Conservation (phyloP, 441 rosid genomes). For the Mallotus japonicus region DNA sequence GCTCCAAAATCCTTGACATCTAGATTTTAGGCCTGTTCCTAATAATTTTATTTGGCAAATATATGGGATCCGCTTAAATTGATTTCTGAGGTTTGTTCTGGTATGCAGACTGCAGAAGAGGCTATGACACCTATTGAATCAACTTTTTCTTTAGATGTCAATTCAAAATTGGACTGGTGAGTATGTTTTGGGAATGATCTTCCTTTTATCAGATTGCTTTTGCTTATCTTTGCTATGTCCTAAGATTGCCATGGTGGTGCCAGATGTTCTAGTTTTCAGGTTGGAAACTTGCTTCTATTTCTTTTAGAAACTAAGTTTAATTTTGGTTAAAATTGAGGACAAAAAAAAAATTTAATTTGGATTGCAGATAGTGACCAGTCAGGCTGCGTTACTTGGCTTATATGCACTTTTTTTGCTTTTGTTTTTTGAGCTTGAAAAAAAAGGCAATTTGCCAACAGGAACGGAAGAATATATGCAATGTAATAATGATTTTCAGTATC, state of each 20-base stretch:
- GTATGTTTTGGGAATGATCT: constrained; percentile 15
- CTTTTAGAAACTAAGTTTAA: neutral
- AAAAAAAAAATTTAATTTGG: constrained; percentile 4
- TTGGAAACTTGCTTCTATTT: neutral
- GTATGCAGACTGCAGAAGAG: constrained; percentile 87
- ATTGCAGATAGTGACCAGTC: neutral
- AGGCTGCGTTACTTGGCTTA: neutral
- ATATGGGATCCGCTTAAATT: constrained; percentile 4
- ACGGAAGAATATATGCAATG: neutral
- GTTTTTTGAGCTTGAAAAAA: neutral
- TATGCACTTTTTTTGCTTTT: neutral
- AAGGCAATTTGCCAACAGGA: neutral
- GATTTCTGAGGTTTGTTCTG: constrained; percentile 15
- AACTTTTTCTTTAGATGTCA: constrained; percentile 84
- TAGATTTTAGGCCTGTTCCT: neutral
- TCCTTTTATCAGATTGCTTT: neutral
- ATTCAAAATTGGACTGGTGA: constrained; percentile 92
- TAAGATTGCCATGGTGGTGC: constrained; percentile 1
- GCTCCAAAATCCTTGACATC: constrained; percentile 5
- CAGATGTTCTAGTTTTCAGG: constrained; percentile 1
- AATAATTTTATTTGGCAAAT: neutral
- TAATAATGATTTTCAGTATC: neutral
- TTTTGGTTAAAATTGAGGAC: neutral
- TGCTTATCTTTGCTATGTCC: neutral
- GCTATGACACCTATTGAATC: constrained; percentile 99